Base-by-base conservation (phyloP, 1,284 basidiomycete genomes). In the Leccinum pallidistipes region DNA sequence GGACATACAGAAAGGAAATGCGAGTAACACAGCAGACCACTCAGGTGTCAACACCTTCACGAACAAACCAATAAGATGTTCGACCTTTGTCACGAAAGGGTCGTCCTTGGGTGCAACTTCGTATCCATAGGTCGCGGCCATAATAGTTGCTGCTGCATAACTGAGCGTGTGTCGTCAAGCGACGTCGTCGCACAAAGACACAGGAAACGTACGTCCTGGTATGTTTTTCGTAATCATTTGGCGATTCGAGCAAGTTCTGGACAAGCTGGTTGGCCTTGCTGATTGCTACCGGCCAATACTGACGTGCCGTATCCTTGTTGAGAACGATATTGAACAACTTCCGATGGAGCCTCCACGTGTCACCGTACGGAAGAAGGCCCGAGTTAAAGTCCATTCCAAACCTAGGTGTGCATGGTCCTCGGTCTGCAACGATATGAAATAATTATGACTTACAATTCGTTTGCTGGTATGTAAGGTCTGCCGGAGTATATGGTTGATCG, bases 401-500 rank as follows among this genome's bases (percentile, higher is more conserved):
- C 36, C 74, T 73, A 34, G 14, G n/a, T 9, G 10, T 0, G 16
- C n/a, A 24, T 27, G 12, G 0, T 8, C 34, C n/a, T 8, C n/a
- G 3, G 52, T 18, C 43, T 18, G 43, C 43, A 38, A n/a, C 5
- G 5, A 51, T 6, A 3, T 16, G 32, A 27, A 34, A 24, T 1
- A 27, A 47, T 36, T 24, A 24, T 10, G 14, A 62, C 69, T 8
- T 27, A 69, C 74, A 59, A 14, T 50, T 69, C 11, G 50, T 59
- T 72, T 2, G 64, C 64, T 1, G 60, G 60, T 29, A 71, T 43
- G 52, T 65, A 18, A 4, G 79, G 77, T 18, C 82, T 72, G 56
- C 76, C 75, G 2, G 78, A 81, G 65, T 82, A 83, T 12, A 75
- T 72, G 1, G 65, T 47, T 1, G 79, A 77, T 16, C 80, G 74